Base-by-base conservation (phyloP, 2,329 filamentous ascomycete genomes). In the Scolecobasidium constrictum region DNA sequence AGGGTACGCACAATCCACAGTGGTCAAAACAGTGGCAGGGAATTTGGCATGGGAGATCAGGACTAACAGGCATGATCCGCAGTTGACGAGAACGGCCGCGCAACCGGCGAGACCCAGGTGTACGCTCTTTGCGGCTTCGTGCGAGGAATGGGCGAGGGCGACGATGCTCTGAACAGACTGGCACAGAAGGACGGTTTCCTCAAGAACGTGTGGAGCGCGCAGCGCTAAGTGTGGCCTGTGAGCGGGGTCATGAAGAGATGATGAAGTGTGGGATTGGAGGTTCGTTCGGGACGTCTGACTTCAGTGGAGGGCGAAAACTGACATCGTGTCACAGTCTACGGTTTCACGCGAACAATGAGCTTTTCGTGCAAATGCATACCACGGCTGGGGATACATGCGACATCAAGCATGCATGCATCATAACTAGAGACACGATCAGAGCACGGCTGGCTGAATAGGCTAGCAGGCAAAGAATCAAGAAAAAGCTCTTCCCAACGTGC, bases 81-180 rank as follows among this genome's bases (percentile, higher is more conserved):
- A 31, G 92, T 98, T 60, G 90, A 96, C 71, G 92, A 98, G 82
- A 93, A 88, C 75, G 92, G 92, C 67, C 86, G 88, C 61, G 87
- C 88, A 73, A 86, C 86, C 57, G 87, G 90, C 71, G 92, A 95
- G 76, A 94, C 88, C 81, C 84, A 95, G 72, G 81, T 86, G 65
- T 98, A 94, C 68, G 90, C 92, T 58, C 83, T 98, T 54, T 94
- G 84, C 74, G 92, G 92, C 53, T 98, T 96, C 75, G 86, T 98
- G 62, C 83, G 92, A 59, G 86, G 88, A 59, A 92, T 94, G 80
- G 92, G 92, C 65, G 93, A 98, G 85, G 82, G 81, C 68, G 92
- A 98, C 67, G 92, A 98, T 73, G 78, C 84, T 60, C 70, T 98
- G 63, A 98, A 98, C 83, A 77, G 92, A 63, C 77, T 98, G 62